Conservation (phyloP, 2,329 filamentous ascomycete genomes). For the Aspergillus versicolor region DNA sequence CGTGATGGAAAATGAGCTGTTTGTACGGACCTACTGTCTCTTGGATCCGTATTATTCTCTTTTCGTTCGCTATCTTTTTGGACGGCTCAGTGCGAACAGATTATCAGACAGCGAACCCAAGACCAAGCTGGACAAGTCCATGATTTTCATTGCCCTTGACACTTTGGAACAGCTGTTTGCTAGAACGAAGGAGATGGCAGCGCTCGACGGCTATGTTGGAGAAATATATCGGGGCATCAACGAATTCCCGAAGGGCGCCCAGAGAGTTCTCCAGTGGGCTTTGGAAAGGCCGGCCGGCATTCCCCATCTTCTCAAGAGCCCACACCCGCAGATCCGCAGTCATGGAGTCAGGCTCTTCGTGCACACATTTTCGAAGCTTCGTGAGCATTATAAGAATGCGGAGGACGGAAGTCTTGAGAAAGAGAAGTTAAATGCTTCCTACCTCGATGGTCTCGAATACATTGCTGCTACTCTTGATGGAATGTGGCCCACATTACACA, state of each 20-base stretch:
- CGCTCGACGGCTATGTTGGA: constrained; percentile 58
- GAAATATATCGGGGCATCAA: constrained; percentile 53
- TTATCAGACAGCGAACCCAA: constrained; percentile 51
- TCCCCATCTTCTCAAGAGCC: constrained; percentile 63
- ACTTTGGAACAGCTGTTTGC: constrained; percentile 76
- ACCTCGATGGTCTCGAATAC: constrained; percentile 29
- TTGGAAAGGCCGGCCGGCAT: constrained; percentile 55
- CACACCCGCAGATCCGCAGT: constrained; percentile 56
- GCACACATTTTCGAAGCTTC: constrained; percentile 54
- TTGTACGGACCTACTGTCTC: constrained; percentile 75
- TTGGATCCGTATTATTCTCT: constrained; percentile 69
- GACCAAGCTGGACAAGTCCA: constrained; percentile 45
- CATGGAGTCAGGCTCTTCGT: constrained; percentile 55
- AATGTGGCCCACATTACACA: constrained; percentile 64
- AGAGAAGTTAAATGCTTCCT: constrained; percentile 26
- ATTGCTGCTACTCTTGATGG: constrained; percentile 52
- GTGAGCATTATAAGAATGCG: constrained; percentile 32
- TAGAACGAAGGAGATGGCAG: constrained; percentile 66
- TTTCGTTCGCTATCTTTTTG: constrained; percentile 65
- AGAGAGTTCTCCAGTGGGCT: constrained; percentile 64
- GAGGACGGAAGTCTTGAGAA: constrained; percentile 25
- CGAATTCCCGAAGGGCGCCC: constrained; percentile 56
- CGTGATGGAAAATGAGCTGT: constrained; percentile 67
- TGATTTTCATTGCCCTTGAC: constrained; percentile 46
- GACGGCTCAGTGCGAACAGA: constrained; percentile 53